Evolutionary conservation across 2,329 filamentous ascomycete species (phyloP).

Genomic region (Tolypocladium guangdongense): DNA sequence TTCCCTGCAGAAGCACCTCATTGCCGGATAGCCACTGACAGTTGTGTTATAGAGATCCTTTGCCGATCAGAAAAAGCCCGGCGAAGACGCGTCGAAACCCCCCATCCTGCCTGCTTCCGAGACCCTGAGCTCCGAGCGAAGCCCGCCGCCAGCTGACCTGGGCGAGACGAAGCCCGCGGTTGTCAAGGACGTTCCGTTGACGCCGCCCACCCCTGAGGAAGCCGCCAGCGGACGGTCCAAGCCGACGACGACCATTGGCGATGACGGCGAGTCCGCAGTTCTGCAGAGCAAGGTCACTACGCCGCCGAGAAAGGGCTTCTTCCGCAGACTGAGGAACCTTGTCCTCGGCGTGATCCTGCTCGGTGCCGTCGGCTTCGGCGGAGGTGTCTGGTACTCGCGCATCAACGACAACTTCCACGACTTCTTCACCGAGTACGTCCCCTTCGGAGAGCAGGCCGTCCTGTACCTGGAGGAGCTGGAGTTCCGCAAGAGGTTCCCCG

Average conservation of each 20-base stretch:
- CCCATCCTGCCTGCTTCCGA: conserved; percentile 43
- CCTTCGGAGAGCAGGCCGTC: conserved; percentile 88
- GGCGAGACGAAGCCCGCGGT: conserved; percentile 24
- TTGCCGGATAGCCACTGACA: background rate
- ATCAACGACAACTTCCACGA: conserved; percentile 98
- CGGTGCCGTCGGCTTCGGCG: conserved; percentile 67
- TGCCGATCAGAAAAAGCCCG: conserved; percentile 42
- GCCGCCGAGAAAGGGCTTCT: conserved; percentile 50
- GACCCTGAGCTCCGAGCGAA: conserved; percentile 37
- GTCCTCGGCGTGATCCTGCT: conserved; percentile 68
- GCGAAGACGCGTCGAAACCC: conserved; percentile 35
- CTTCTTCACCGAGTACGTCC: conserved; percentile 95
- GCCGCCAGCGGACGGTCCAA: conserved; percentile 5
- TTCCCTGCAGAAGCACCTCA: conserved; percentile 3
- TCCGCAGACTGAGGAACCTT: conserved; percentile 65
- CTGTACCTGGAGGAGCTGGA: conserved; percentile 93
- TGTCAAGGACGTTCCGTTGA: conserved; percentile 20
- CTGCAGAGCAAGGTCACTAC: conserved; percentile 10
- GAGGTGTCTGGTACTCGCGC: conserved; percentile 85
- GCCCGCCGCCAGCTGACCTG: conserved; percentile 25
- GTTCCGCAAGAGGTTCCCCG: conserved; percentile 74
- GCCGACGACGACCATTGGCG: conserved; percentile 8
- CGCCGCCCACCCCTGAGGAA: conserved; percentile 14
- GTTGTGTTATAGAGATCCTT: conserved; percentile 39
- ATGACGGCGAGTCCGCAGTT: conserved; percentile 9